Conservation (phyloP, 2,329 filamentous ascomycete species). For the Ophiostoma perfectum region DNA sequence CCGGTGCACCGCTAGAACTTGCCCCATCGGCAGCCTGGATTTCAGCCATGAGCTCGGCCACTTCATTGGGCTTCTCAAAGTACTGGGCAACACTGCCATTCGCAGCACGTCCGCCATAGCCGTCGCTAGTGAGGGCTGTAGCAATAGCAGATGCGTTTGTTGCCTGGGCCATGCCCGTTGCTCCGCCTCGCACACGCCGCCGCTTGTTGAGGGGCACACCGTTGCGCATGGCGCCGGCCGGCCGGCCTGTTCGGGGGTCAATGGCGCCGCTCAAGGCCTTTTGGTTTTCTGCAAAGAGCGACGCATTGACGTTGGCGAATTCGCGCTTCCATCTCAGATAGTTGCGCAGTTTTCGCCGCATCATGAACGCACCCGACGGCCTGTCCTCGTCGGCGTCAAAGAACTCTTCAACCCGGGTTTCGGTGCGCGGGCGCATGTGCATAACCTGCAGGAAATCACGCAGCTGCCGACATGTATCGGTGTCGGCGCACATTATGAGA, state of each 20-base stretch:
- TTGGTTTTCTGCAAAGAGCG: conserved; percentile 73
- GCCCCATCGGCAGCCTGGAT: conserved; percentile 70
- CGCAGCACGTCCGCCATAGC: conserved; percentile 51
- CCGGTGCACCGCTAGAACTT: neutral
- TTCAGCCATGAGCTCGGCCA: conserved; percentile 75
- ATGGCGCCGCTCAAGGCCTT: conserved; percentile 64
- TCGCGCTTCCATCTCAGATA: conserved; percentile 89
- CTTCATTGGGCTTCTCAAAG: conserved; percentile 77
- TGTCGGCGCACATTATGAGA: conserved; percentile 90
- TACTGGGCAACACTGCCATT: conserved; percentile 70
- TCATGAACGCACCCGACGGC: conserved; percentile 77
- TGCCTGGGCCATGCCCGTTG: conserved; percentile 48
- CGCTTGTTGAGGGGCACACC: conserved; percentile 78
- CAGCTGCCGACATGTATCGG: conserved; percentile 78
- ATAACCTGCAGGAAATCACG: conserved; percentile 89
- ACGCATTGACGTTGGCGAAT: conserved; percentile 77
- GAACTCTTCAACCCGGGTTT: conserved; percentile 42
- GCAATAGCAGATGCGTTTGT: conserved; percentile 19
- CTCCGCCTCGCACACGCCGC: conserved; percentile 75
- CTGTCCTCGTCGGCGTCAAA: conserved; percentile 51
- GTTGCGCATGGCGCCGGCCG: conserved; percentile 44
- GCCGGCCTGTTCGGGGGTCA: conserved; percentile 45
- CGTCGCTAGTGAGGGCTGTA: neutral
- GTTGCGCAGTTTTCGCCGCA: conserved; percentile 77
- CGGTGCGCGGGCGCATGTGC: conserved; percentile 60